Evolutionary conservation across 2,329 filamentous ascomycete genomes (phyloP), one percentile per base, ranked within the genome.

Genomic region (Chrysoporthe puriensis): DNA sequence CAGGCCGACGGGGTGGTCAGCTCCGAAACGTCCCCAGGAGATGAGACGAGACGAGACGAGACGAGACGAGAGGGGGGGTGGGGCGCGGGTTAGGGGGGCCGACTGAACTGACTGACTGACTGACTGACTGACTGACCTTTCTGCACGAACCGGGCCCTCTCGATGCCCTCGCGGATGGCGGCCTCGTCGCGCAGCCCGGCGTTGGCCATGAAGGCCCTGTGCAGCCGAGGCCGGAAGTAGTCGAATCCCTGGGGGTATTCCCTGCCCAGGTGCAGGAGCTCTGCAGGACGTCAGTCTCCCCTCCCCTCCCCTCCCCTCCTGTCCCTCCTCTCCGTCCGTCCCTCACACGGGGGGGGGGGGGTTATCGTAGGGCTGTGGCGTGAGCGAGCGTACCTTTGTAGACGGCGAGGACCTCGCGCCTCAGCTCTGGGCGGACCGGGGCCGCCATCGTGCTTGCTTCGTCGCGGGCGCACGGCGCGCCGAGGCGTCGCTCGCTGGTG

Each of bases 181-280:
- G 86, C 87, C 70, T 95, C 90, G 72, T 96, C 89, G 2, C 82
- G 84, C 67, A 97, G 76, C 52, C 84, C 79, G 1, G 90, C 87
- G 73, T 96, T 93, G 59, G 88, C 88, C 72, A 90, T 87, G 80
- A 98, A 99, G 0, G 95, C 95, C 69, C 89, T 88, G 80, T 97
- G 94, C 11, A 97, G 82, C 1, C 94, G 88, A 8, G 88, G 86
- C 13, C 91, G 88, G 77, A 96, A 97, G 80, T 94, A 97, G 42
- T 84, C 80, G 71, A 80, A 96, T 59, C 96, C 96, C 18, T 91
- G 84, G 1, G 96, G 95, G 74, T 98, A 98, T 68, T 95, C 91
- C 66, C 90, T 88, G 44, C 95, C 94, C 16, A 98, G 84, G 74
- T 91, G 89, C 56, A 99, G 85, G 13, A 97, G 87, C 74, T 97